Percentiles rank a stretch among this genome's conserved stretches.
Conservation (phyloP, 768 basidiomycete genomes). For the Termitomyces bulborhizus region DNA sequence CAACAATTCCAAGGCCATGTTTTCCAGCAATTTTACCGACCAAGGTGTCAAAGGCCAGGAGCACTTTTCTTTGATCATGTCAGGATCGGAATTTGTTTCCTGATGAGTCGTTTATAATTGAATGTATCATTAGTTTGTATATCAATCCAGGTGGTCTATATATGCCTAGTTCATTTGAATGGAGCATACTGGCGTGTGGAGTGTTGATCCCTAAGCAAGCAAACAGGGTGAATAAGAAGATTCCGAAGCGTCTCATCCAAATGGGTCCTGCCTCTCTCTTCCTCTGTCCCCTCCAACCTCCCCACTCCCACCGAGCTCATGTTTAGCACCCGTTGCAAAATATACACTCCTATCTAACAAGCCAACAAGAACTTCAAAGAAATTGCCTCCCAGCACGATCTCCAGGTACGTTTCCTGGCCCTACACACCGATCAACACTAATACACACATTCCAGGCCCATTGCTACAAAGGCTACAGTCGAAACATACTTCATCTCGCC, state of each 20-base stretch:
- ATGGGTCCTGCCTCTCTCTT: slow-evolving; percentile 48
- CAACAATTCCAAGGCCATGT: no score
- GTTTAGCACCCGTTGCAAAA: slow-evolving; percentile 59
- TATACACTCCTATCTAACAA: slow-evolving; percentile 43
- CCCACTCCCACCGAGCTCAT: slow-evolving; percentile 58
- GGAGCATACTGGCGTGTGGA: no score
- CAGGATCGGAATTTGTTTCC: no score
- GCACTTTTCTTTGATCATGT: no score
- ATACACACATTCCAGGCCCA: slow-evolving; percentile 42
- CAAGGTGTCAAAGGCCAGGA: no score
- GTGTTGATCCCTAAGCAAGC: no score
- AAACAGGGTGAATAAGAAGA: no score
- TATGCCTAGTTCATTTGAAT: no score
- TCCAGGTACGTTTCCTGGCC: slow-evolving; percentile 47
- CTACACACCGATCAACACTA: not conserved
- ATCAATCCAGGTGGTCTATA: no score
- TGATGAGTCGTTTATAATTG: no score
- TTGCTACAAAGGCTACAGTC: slow-evolving; percentile 56
- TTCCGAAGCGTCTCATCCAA: slow-evolving; percentile 29
- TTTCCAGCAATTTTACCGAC: no score
- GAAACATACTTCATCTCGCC: slow-evolving; percentile 76
- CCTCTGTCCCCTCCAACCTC: slow-evolving; percentile 30
- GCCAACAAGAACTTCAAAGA: slow-evolving; percentile 69
- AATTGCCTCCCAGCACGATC: slow-evolving; percentile 72
- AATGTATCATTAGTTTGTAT: no score